These are phyloP conservation scores for Xylariaceae sp. DNA, from an alignment of 2,329 filamentous ascomycete genomes.

Conservation along the genomic window DNA sequence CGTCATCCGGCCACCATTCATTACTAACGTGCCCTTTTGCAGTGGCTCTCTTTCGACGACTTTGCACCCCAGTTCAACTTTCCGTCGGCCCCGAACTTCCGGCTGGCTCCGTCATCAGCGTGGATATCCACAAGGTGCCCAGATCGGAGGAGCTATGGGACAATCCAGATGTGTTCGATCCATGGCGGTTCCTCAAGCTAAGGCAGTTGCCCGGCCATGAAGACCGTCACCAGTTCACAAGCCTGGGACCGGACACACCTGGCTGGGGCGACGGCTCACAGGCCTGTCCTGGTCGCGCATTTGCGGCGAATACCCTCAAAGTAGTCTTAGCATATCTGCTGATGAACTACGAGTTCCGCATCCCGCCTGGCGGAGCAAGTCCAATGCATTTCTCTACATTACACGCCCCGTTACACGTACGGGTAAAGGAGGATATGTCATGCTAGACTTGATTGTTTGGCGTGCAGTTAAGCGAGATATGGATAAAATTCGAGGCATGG, in stretches of 20 bases:
- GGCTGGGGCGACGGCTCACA: slow-evolving; percentile 27
- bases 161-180: slow-evolving; percentile 23
- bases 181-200: slow-evolving; percentile 16
- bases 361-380: not conserved
- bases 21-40: too few species aligned
- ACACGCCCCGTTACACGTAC: too few species aligned
- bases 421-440: too few species aligned
- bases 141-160: slow-evolving; percentile 16
- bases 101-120: slow-evolving; percentile 19
- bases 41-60: slow-evolving; percentile 20
- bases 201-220: slow-evolving; percentile 19
- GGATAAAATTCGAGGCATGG: too few species aligned
- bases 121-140: slow-evolving; percentile 22
- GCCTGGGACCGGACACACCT: slow-evolving; percentile 16
- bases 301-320: slow-evolving; percentile 26
- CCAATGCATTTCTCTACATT: too few species aligned
- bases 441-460: too few species aligned
- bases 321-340: slow-evolving; percentile 22
- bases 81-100: slow-evolving; percentile 23
- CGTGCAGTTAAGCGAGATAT: too few species aligned
- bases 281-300: slow-evolving; percentile 21
- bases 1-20: too few species aligned
- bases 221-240: slow-evolving; percentile 20
- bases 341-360: slow-evolving; percentile 21
- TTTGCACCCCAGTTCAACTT: slow-evolving; percentile 19